phyloP scores from a whole-genome alignment of 2,329 filamentous ascomycete species.

The Penicillium polonicum region DNA sequence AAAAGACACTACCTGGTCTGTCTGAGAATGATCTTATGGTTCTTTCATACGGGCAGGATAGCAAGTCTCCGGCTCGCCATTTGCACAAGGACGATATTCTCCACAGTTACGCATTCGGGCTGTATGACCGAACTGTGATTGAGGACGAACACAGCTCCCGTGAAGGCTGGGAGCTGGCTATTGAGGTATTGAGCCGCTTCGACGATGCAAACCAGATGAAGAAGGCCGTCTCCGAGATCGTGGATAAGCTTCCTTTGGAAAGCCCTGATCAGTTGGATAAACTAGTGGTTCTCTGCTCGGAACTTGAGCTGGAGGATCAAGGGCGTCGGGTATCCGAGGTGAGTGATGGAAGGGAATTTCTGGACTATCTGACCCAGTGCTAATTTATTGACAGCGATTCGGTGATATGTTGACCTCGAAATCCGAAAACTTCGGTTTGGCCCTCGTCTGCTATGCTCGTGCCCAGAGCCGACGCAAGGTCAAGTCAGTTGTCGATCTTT shows the following conservation, averaged over 20 bases:
- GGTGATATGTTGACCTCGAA: slow-evolving; percentile 72
- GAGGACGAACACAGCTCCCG: slow-evolving; percentile 41
- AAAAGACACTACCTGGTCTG: slow-evolving; percentile 60
- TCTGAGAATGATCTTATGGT: slow-evolving; percentile 84
- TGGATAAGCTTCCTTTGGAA: slow-evolving; percentile 70
- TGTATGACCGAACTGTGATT: slow-evolving; percentile 46
- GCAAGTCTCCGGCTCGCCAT: slow-evolving; percentile 45
- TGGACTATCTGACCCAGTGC: slow-evolving; percentile 4
- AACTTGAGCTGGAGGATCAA: slow-evolving; percentile 74
- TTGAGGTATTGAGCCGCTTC: slow-evolving; percentile 78
- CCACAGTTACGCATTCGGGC: slow-evolving; percentile 68
- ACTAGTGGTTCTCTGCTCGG: slow-evolving; percentile 73
- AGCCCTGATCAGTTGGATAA: slow-evolving; percentile 74
- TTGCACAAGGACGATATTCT: slow-evolving; percentile 78
- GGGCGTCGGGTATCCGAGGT: slow-evolving; percentile 82
- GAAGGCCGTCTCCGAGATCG: slow-evolving; percentile 69
- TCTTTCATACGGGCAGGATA: slow-evolving; percentile 66
- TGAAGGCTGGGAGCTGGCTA: slow-evolving; percentile 87
- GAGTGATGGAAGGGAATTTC: slow-evolving; percentile 33
- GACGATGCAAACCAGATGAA: slow-evolving; percentile 70
- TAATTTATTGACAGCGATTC: slow-evolving; percentile 61
- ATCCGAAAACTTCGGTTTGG: slow-evolving; percentile 77
- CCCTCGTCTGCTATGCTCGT: slow-evolving; percentile 86
- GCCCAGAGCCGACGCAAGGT: slow-evolving; percentile 77
- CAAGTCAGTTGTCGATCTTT: slow-evolving; percentile 78